A percentile compares a stretch with the other conserved stretches of the same genome.
These are phyloP conservation scores for Aspergillus fructus DNA, from an alignment of 2,329 filamentous ascomycete species.

Conservation along the genomic window DNA sequence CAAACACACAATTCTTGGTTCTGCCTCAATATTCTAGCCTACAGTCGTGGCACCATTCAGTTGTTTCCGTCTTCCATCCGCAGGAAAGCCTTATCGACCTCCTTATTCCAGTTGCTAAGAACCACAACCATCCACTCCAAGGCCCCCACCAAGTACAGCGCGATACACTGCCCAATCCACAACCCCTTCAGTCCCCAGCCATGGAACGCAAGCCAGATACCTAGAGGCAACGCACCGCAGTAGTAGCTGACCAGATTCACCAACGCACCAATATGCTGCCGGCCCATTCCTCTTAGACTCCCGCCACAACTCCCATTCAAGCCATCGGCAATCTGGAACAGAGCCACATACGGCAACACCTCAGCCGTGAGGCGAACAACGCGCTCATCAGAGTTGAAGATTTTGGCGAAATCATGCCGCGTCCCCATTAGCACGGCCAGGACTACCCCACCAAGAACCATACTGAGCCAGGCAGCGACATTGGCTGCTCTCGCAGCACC, in stretches of 20 bases:
- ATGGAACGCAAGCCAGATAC: slow-evolving; percentile 81
- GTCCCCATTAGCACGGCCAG: slow-evolving; percentile 68
- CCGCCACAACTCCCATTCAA: slow-evolving; percentile 84
- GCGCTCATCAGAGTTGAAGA: slow-evolving; percentile 76
- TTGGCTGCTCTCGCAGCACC: slow-evolving; percentile 73
- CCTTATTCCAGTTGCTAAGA: slow-evolving; percentile 71
- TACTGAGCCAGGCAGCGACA: slow-evolving; percentile 70
- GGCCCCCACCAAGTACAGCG: slow-evolving; percentile 74
- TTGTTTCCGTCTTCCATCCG: slow-evolving; percentile 58
- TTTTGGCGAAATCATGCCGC: slow-evolving; percentile 69
- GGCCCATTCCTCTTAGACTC: slow-evolving; percentile 76
- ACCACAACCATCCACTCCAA: slow-evolving; percentile 79
- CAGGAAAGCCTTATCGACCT: slow-evolving; percentile 69
- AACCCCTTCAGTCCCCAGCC: slow-evolving; percentile 79
- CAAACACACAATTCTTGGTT: not conserved
- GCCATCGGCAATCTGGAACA: slow-evolving; percentile 89
- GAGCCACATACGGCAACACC: slow-evolving; percentile 80
- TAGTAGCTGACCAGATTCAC: slow-evolving; percentile 86
- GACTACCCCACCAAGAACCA: slow-evolving; percentile 66
- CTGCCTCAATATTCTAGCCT: not conserved
- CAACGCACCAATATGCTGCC: slow-evolving; percentile 78
- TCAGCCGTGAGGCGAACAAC: slow-evolving; percentile 74
- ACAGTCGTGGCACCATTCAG: slow-evolving; percentile 7
- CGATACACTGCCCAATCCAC: slow-evolving; percentile 81
- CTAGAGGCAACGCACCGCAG: slow-evolving; percentile 74